Evolutionary conservation across 129 eudicot species (phyloP).

Genomic region (Erigeron canadensis): DNA sequence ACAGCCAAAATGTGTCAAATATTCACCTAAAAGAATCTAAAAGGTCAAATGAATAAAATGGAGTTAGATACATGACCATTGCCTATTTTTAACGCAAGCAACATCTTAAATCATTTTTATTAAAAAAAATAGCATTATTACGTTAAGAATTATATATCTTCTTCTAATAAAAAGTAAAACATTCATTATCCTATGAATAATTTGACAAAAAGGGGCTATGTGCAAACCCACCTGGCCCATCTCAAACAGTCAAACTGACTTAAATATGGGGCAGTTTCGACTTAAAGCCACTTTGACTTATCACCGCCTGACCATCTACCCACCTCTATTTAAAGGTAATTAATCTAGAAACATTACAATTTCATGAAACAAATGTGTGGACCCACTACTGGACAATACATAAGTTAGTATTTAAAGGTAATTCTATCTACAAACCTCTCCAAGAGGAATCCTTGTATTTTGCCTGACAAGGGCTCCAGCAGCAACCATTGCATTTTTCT

Average conservation of each 20-base stretch:
- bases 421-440: conserved; percentile 82
- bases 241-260: too few relatives aligned
- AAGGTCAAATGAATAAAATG: not conserved
- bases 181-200: too few relatives aligned
- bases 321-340: not conserved
- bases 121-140: too few relatives aligned
- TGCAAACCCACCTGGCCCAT: not conserved
- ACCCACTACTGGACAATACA: not conserved
- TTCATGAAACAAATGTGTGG: not conserved
- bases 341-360: not conserved
- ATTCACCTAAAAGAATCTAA: not conserved
- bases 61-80: not conserved
- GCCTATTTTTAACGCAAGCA: not conserved
- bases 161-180: not conserved
- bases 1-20: not conserved
- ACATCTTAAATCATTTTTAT: not conserved
- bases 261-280: not conserved
- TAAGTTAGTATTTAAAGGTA: not conserved
- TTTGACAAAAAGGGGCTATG: too few relatives aligned
- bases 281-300: not conserved
- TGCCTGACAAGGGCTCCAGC: conserved; percentile 92
- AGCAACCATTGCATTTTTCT: conserved; percentile 93
- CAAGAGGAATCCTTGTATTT: conserved; percentile 78
- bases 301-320: not conserved
- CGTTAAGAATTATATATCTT: too few relatives aligned